Base-by-base conservation (phyloP, 176 grass and related monocot species). In the Carex pumila region DNA sequence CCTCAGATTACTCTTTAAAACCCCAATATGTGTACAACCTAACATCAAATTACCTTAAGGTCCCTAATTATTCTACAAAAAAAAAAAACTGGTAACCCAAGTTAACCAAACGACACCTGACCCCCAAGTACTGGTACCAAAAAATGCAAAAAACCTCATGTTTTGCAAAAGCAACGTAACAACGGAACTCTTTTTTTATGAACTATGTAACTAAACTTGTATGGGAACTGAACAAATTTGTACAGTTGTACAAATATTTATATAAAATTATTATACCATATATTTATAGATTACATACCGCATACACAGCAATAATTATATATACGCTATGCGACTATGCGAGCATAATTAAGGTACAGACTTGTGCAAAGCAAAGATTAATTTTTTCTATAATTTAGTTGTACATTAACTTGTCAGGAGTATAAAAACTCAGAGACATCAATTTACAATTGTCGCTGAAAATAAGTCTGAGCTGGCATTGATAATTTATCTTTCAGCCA, bases 401-500 rank as follows among this genome's bases (percentile, higher is more conserved):
- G 80, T 83, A 83, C 37, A 83, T 50, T 17, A 47, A 82, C 41
- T 66, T 83, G 60, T 67, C 62, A 68, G 13, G 47, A 31, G 47
- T 29, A 29, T 34, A 7, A 41, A 65, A 66, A 67, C 15, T 83
- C 43, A 59, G 19, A 49, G 7, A 83, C 13, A 61, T 60, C 45
- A 65, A 65, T 65, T 81, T 50, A 65, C 63, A 50, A 47, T 52
- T 83, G 63, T 54, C 63, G 21, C 34, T 65, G 62, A 5, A 66
- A 50, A 54, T 83, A 47, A 83, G 47, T 52, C 63, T 45, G 41
- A 83, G 61, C 39, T 50, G 80, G 19, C 32, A 31, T 22, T 52
- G 41, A 29, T n/a, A 50, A 0, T 65, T 67, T 81, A 73, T 79
- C 80, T 55, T 89, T 97, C 0, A 80, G 88, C 59, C 86, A 87